phyloP scores from a whole-genome alignment of 192 early-diverging fungal genomes.

The Entophlyctis helioformis region DNA sequence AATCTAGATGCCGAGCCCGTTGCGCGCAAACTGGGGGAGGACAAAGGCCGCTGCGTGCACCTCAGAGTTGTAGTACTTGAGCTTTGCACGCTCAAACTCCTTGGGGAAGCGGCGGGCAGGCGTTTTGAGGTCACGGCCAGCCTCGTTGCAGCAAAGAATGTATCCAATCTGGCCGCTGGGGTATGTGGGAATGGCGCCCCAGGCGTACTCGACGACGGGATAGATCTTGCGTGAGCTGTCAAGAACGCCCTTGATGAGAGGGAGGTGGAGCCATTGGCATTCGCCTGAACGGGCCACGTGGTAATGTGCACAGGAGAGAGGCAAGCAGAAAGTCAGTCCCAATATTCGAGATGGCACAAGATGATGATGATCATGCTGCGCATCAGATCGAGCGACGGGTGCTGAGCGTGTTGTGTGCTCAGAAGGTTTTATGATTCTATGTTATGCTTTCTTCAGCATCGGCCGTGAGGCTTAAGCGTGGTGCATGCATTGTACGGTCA shows the following conservation, averaged over 20 bases:
- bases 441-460: conserved; percentile 18
- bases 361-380: no score
- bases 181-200: conserved; percentile 92
- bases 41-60: conserved; percentile 87
- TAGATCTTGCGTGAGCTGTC: conserved; percentile 68
- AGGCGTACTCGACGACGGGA: conserved; percentile 88
- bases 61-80: conserved; percentile 88
- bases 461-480: conserved; percentile 19
- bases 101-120: conserved; percentile 64
- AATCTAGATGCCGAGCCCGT: conserved; percentile 25
- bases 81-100: conserved; percentile 71
- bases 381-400: no score
- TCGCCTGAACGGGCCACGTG: conserved; percentile 58
- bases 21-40: conserved; percentile 83
- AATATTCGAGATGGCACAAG: neutral
- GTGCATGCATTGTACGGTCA: conserved; percentile 34
- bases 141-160: conserved; percentile 83
- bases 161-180: conserved; percentile 97
- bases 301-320: neutral
- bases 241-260: conserved; percentile 84
- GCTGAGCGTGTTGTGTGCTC: no score
- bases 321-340: neutral
- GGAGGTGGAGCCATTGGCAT: conserved; percentile 96
- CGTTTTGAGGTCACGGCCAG: conserved; percentile 53
- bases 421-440: no score